These are phyloP conservation scores for Capsicum rhomboideum DNA, from an alignment of 257 asterid genomes.

Conservation along the genomic window DNA sequence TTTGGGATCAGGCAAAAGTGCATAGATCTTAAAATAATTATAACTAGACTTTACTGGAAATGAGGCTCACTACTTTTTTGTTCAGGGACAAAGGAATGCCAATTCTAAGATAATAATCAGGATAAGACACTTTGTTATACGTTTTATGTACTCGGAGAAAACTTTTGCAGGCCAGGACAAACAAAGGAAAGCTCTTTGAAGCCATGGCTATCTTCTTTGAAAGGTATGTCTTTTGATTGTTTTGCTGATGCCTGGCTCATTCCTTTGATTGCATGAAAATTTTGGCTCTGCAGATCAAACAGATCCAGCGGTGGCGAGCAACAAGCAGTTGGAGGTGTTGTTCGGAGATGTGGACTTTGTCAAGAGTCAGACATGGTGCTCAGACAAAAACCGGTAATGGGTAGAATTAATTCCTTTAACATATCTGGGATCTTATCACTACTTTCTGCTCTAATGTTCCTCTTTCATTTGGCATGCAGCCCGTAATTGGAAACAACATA, in stretches of 20 bases:
- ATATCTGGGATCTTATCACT: not conserved
- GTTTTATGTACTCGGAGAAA: not conserved
- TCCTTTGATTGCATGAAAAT: slow-evolving; percentile 10
- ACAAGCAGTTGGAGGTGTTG: slow-evolving; percentile 50
- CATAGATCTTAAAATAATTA: not conserved
- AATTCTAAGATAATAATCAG: not conserved
- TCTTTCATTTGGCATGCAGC: not conserved
- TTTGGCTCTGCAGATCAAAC: slow-evolving; percentile 54
- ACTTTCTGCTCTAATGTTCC: not conserved
- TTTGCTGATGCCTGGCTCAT: not conserved
- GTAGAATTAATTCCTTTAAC: not conserved
- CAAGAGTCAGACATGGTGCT: slow-evolving; percentile 87
- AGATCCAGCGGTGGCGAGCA: slow-evolving; percentile 54
- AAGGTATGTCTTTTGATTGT: slow-evolving; percentile 36
- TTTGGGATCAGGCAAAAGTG: not conserved
- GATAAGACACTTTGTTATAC: not conserved
- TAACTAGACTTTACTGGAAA: not conserved
- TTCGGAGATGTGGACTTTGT: slow-evolving; percentile 75
- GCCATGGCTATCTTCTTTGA: slow-evolving; percentile 89
- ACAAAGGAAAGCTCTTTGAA: slow-evolving; percentile 78
- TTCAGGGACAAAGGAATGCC: not conserved
- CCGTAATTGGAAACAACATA: not conserved
- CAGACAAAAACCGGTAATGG: slow-evolving; percentile 71
- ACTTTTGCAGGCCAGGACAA: slow-evolving; percentile 62
- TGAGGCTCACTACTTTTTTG: not conserved